A percentile compares a stretch with the other conserved stretches of the same genome.
These are phyloP conservation scores for Cladosporium colombiae DNA, from an alignment of 2,329 filamentous ascomycete species.

Conservation along the genomic window DNA sequence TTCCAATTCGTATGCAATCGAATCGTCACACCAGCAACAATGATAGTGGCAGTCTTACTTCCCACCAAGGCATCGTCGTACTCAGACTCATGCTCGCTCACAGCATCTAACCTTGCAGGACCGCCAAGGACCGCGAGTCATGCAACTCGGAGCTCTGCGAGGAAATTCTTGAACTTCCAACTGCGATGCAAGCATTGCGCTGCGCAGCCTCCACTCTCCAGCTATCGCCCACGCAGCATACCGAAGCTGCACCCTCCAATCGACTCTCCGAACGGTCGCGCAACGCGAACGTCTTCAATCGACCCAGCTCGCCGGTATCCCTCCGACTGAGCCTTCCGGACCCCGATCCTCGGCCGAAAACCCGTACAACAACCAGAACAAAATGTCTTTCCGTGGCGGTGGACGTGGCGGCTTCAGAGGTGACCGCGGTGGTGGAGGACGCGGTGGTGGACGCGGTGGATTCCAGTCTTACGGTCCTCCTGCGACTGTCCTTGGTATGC, in stretches of 20 bases:
- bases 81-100: not conserved
- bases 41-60: not conserved
- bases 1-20: too few species aligned
- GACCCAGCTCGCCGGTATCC: constrained; percentile 20
- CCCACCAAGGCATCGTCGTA: not conserved
- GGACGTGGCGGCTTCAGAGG: constrained; percentile 25
- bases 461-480: constrained; percentile 47
- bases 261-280: constrained; percentile 11
- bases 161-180: constrained; percentile 16
- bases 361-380: constrained; percentile 9
- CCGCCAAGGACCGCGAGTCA: constrained; percentile 1
- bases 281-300: not conserved
- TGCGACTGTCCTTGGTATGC: constrained; percentile 45
- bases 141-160: constrained; percentile 4
- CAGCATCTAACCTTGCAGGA: not conserved
- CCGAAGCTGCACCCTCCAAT: constrained; percentile 6
- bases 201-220: not conserved
- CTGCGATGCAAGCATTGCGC: constrained; percentile 10
- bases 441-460: constrained; percentile 35
- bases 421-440: constrained; percentile 30
- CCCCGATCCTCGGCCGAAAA: constrained; percentile 1
- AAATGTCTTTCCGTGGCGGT: constrained; percentile 31
- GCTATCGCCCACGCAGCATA: constrained; percentile 13
- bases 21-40: not conserved
- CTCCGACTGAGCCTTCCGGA: constrained; percentile 17